Evolutionary conservation across 208 protist species (phyloP), one percentile per base, ranked within the genome.

Genomic region (Acanthamoeba culbertsoni): DNA sequence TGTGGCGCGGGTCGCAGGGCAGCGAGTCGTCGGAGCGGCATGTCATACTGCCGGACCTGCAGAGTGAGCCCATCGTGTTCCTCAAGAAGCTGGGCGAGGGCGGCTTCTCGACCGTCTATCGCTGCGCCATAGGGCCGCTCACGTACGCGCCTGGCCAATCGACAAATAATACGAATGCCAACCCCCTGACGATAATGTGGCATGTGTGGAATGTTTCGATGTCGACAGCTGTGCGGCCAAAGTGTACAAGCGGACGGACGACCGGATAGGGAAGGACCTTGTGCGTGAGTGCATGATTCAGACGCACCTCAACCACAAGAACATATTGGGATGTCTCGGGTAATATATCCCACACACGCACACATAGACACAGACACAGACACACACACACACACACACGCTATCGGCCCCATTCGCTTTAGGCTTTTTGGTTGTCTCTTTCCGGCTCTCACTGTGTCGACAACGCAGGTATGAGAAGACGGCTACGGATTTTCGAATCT

Each of bases 51-150:
- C 55, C 55, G 12, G 79, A 89, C 33, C 79, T 89, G 33, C 79
- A 89, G 79, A 89, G 35, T 26, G 79, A 65, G 55, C 51, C 46
- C 51, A 89, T 89, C 31, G 79, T 89, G 28, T 65, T 89, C 51
- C 79, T 46, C 37, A 89, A 89, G 79, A 59, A 89, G 55, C 53
- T 89, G 46, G 79, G 79, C 28, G 79, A 89, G n/a, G 79, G 79
- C 51, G 79, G 51, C 40, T 89, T 68, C 55, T 89, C 79, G 31
- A 89, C 46, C 10, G 79, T 89, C 31, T 89, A 65, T n/a, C 79
- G 46, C n/a, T 89, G 79, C 40, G 46, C 79, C 55, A 65, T 89
- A 26, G 79, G 79, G 3, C 79, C 79, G 0, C 28, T 89, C 79
- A 68, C 79, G 51, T 89, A 23, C 40, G 51, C 68, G 3, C 68